Base-by-base conservation (phyloP, 495 filamentous ascomycete genomes). In the Penicillium cataractarum region DNA sequence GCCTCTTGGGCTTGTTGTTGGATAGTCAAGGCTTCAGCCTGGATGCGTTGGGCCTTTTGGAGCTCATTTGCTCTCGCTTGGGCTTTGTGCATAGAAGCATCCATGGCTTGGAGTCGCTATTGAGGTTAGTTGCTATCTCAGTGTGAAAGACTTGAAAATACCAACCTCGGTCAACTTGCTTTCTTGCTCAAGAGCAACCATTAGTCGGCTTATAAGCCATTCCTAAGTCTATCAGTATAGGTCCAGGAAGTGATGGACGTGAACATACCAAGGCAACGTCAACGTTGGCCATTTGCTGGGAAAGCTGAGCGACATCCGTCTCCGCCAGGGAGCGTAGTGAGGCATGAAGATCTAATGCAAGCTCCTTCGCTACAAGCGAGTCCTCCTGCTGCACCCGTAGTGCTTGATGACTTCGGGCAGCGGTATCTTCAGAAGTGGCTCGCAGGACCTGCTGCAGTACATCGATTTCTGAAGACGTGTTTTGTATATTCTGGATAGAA, bases 61-160 rank as follows among this genome's bases (percentile, higher is more conserved):
- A 85, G 42, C 19, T 65, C 64, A 27, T 71, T 69, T 12, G 78
- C 78, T 55, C 64, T 78, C 2, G 50, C 29, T 51, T 78, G 70
- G 2, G 81, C 75, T 27, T 71, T 50, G 12, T 75, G 63, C 27
- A 84, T 72, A 6, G 70, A 68, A 9, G 51, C 61, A 48, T 77
- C 74, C 52, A 84, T 73, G 15, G 57, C 53, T 39, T 65, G 69
- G 6, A 84, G 65, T 29, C 71, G 78, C 80, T 82, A 29, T n/a
- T 13, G 21, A 42, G 0, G 24, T 78, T 55, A 77, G 70, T 12
- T 33, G 26, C 6, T 4, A 42, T 21, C 39, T 4, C 13, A 10
- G 31, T 32, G 31, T n/a, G 29, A 17, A 37, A 15, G 31, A 22
- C 26, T 52, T 4, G 2, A 26, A 17, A 24, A 31, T 12, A 40